Percentiles rank a stretch among this genome's conserved stretches.
These are phyloP conservation scores for Aspergillus udagawae DNA, from an alignment of 2,329 filamentous ascomycete species.

Conservation along the genomic window DNA sequence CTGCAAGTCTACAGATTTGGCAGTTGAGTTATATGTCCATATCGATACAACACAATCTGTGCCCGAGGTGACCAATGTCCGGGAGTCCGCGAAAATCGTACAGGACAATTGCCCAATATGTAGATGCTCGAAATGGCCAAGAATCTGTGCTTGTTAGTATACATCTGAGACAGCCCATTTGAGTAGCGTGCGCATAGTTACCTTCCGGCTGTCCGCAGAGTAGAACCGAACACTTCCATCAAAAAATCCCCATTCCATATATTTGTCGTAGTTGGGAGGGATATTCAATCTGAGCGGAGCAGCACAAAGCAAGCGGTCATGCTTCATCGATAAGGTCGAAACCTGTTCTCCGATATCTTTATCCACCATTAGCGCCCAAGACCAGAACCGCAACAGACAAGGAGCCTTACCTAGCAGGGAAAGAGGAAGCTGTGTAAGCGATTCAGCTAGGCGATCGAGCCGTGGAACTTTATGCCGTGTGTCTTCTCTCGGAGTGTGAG, in stretches of 20 bases:
- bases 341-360: constrained; percentile 71
- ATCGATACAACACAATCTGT: constrained; percentile 88
- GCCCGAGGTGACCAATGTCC: constrained; percentile 85
- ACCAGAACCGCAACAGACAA: background rate
- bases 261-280: constrained; percentile 81
- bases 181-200: constrained; percentile 26
- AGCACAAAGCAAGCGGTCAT: constrained; percentile 78
- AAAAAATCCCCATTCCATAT: constrained; percentile 92
- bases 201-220: constrained; percentile 74
- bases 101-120: constrained; percentile 87
- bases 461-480: constrained; percentile 60
- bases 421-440: constrained; percentile 72
- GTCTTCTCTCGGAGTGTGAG: constrained; percentile 74
- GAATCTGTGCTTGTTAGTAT: constrained; percentile 42
- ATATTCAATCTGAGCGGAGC: constrained; percentile 83
- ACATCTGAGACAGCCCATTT: background rate
- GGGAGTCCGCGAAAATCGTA: constrained; percentile 80
- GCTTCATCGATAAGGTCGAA: constrained; percentile 69
- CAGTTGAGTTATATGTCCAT: constrained; percentile 64
- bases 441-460: constrained; percentile 73
- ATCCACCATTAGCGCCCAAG: constrained; percentile 2
- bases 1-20: constrained; percentile 72
- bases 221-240: constrained; percentile 93
- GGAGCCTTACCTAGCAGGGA: constrained; percentile 61
- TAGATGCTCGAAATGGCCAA: constrained; percentile 88